phyloP scores from a whole-genome alignment of 1,284 basidiomycete genomes.

The Prillingera fragicola region DNA sequence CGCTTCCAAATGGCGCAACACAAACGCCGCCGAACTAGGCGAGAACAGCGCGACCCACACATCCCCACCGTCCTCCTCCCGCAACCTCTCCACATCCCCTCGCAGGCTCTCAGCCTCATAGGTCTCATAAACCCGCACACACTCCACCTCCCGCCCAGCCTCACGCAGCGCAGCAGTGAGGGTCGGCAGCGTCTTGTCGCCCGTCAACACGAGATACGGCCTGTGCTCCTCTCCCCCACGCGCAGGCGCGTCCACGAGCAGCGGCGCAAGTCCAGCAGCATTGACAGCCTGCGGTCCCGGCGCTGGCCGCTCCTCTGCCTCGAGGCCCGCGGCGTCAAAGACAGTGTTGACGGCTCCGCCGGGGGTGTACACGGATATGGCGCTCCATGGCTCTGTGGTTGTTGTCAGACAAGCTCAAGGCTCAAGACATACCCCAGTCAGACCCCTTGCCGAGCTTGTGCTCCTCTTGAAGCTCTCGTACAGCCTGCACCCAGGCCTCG shows the following conservation, averaged over 20 bases:
- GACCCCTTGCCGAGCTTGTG: too few relatives aligned
- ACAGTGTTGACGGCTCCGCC: slow-evolving; percentile 8
- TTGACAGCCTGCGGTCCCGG: slow-evolving; percentile 3
- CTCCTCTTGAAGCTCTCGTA: too few relatives aligned
- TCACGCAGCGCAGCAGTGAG: slow-evolving; percentile 20
- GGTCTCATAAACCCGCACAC: slow-evolving; percentile 27
- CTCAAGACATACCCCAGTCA: too few relatives aligned
- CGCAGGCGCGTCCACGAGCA: slow-evolving; percentile 18
- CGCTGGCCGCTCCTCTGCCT: not conserved
- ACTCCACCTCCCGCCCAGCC: slow-evolving; percentile 16
- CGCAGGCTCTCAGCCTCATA: slow-evolving; percentile 13
- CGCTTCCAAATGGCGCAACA: slow-evolving; percentile 18
- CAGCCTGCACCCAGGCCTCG: slow-evolving; percentile 31
- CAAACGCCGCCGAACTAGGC: slow-evolving; percentile 34
- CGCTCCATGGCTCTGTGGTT: slow-evolving; percentile 7
- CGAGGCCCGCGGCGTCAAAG: not conserved
- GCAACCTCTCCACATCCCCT: slow-evolving; percentile 59
- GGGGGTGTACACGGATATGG: slow-evolving; percentile 7
- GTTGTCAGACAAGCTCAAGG: too few relatives aligned
- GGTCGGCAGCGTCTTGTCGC: slow-evolving; percentile 37
- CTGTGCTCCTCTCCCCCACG: slow-evolving; percentile 9
- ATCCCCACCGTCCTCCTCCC: slow-evolving; percentile 68
- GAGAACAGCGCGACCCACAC: slow-evolving; percentile 48
- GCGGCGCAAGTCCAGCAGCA: slow-evolving; percentile 16
- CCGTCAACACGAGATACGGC: slow-evolving; percentile 34